Evolutionary conservation across 352 stramenopile genomes (phyloP).

Genomic region (Saprolegnia diclina): DNA sequence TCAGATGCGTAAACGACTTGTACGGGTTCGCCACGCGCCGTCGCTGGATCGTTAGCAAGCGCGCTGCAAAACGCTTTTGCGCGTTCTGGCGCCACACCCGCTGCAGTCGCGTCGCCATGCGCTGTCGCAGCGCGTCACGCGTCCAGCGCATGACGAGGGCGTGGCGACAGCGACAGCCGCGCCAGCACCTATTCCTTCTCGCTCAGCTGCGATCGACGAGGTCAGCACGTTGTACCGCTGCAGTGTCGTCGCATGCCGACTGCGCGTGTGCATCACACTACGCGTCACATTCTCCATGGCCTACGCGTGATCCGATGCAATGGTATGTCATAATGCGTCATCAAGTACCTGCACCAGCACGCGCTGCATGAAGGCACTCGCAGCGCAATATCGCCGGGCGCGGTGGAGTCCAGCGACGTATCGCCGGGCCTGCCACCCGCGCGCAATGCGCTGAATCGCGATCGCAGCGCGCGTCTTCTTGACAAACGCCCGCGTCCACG

Average conservation of each 20-base stretch:
- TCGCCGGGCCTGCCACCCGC: constrained; percentile 39
- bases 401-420: background rate
- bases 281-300: background rate
- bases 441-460: constrained; percentile 51
- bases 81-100: constrained; percentile 49
- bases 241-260: background rate
- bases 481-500: constrained; percentile 16
- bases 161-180: constrained; percentile 1
- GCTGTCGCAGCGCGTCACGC: constrained; percentile 33
- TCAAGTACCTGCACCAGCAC: constrained; percentile 2
- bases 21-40: constrained; percentile 56
- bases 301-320: background rate
- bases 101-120: constrained; percentile 62
- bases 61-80: constrained; percentile 41
- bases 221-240: constrained; percentile 1
- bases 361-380: background rate
- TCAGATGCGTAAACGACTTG: constrained; percentile 28
- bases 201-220: background rate
- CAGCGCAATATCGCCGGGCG: background rate
- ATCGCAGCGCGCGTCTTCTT: constrained; percentile 35
- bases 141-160: constrained; percentile 5
- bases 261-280: background rate
- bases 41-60: constrained; percentile 45
- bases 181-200: background rate
- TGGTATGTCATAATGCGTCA: background rate